Conservation (phyloP, 78 protist genomes). For the Chrysochromulina parva region DNA sequence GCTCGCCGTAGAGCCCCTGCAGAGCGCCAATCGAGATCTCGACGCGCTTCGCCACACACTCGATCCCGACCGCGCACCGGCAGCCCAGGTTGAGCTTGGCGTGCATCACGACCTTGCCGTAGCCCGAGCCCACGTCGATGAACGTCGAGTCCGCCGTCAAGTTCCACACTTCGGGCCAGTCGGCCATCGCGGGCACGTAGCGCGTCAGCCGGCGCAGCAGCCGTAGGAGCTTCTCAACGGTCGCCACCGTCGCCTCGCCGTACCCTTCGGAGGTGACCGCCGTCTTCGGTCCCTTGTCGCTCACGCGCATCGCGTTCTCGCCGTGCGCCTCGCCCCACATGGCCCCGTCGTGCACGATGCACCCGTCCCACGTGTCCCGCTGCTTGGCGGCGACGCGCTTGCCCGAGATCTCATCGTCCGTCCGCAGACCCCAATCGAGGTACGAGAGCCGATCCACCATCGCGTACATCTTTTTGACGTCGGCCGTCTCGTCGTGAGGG, state of each 20-base stretch:
- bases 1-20: not conserved
- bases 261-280: not conserved
- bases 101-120: conserved; percentile 22
- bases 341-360: no score
- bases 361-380: no score
- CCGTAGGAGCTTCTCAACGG: not conserved
- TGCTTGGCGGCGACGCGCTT: no score
- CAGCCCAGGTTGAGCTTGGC: not conserved
- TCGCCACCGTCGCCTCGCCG: conserved; percentile 15
- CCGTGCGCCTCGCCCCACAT: no score
- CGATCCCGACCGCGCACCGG: conserved; percentile 6
- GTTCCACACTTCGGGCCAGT: not conserved
- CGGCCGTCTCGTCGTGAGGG: no score
- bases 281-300: not conserved
- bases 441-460: no score
- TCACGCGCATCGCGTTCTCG: no score
- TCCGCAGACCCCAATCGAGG: no score
- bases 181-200: not conserved
- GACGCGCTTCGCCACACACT: conserved; percentile 1
- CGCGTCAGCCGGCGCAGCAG: not conserved
- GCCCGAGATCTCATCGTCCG: no score
- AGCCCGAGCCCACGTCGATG: not conserved
- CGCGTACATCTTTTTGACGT: no score
- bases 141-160: not conserved
- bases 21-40: not conserved